Evolutionary conservation across 495 filamentous ascomycete species (phyloP), one percentile per base, ranked within the genome.

Genomic region (Penicillium verhagenii): DNA sequence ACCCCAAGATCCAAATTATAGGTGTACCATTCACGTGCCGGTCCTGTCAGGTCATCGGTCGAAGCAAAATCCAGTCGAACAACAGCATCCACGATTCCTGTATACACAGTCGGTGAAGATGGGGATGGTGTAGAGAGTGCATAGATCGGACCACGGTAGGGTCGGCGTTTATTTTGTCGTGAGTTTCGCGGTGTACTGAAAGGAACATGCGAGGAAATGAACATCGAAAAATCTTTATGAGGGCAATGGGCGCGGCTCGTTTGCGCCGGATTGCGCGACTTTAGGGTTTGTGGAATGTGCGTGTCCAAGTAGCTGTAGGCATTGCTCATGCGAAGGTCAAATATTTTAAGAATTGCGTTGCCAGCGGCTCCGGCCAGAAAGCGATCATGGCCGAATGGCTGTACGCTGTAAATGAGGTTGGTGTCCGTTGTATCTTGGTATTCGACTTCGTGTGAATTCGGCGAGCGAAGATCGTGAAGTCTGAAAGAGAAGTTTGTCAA

Each of bases 391-490:
- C 78, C 79, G 55, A 86, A 72, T 0, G 81, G 67, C 2, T 79
- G 76, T 10, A 89, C 72, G 37, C 82, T 82, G 65, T 86, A 88
- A 14, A 87, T 77, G 1, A 80, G 70, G 19, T 72, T 76, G 23
- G 72, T 66, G 60, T 88, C 84, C 5, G 82, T 78, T 8, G 74
- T 65, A 61, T 88, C 85, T 54, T 55, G 54, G 63, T 85, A 88
- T 14, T 59, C 65, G n/a, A 66, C 57, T 40, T 81, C 76, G 58
- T 66, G 77, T 16, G 72, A 60, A 4, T 64, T 60, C 11, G 75
- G 65, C 1, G 84, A 81, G 31, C 86, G 83, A 37, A 88, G 68
- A 65, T 89, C 86, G 64, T 89, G 85, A n/a, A 88, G 82, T 64
- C 86, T 80, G 10, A 19, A 28, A 3, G 1, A 28, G 11, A 28